These are phyloP conservation scores for Puccinellia tenuiflora DNA, from an alignment of 176 grass and related monocot species.

Conservation along the genomic window DNA sequence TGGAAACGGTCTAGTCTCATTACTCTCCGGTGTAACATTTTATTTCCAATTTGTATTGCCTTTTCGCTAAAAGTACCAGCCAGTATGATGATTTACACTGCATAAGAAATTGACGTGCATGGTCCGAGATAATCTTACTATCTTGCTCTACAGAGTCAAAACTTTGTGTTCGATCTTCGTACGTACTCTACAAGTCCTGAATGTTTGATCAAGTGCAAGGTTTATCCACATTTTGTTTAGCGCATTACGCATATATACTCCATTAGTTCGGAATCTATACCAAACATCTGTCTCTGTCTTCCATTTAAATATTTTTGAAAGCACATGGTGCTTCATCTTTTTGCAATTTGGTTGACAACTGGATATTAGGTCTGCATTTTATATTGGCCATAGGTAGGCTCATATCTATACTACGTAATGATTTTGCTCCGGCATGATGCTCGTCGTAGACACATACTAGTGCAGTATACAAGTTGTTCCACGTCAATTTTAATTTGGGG, in stretches of 20 bases:
- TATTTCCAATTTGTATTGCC: not conserved
- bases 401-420: slow-evolving; percentile 27
- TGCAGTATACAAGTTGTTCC: not conserved
- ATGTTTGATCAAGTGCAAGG: not conserved
- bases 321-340: slow-evolving; percentile 30
- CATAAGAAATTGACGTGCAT: not conserved
- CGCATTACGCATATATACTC: not conserved
- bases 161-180: slow-evolving; percentile 12
- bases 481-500: not conserved
- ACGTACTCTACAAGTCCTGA: not conserved
- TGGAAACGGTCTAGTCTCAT: not conserved
- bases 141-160: not conserved
- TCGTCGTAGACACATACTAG: slow-evolving; percentile 2
- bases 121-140: not conserved
- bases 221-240: not conserved
- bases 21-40: not conserved
- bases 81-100: slow-evolving; percentile 5
- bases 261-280: not conserved
- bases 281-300: slow-evolving; percentile 13
- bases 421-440: slow-evolving; percentile 25
- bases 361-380: slow-evolving; percentile 35
- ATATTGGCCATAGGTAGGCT: slow-evolving; percentile 1
- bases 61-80: not conserved
- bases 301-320: slow-evolving; percentile 23
- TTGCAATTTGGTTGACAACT: slow-evolving; percentile 20